phyloP scores from a whole-genome alignment of 805 yeast genomes.

The Zygoascus flipseniorum region DNA sequence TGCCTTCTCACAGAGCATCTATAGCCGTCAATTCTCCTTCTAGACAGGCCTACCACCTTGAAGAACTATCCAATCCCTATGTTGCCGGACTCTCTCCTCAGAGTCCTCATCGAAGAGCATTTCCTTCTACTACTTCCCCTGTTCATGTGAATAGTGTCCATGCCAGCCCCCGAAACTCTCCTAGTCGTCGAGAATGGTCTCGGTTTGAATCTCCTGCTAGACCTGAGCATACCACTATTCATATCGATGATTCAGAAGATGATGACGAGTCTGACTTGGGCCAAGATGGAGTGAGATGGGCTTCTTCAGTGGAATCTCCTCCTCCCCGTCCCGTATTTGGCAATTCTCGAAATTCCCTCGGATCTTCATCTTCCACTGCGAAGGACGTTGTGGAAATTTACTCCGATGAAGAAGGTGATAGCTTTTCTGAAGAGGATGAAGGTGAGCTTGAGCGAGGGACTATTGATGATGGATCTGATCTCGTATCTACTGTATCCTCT shows the following conservation, averaged over 20 bases:
- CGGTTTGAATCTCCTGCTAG: constrained; percentile 52
- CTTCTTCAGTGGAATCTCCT: constrained; percentile 8
- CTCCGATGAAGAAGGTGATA: constrained; percentile 10
- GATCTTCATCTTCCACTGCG: not conserved
- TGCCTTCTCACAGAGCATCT: constrained; percentile 8
- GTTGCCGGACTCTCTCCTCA: constrained; percentile 9
- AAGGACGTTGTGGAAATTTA: constrained; percentile 9
- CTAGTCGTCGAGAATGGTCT: constrained; percentile 15
- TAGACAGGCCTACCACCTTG: constrained; percentile 13
- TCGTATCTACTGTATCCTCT: constrained; percentile 7
- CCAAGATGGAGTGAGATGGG: not conserved
- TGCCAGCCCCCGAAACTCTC: constrained; percentile 18
- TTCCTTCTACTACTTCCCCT: constrained; percentile 5
- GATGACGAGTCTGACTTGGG: constrained; percentile 7
- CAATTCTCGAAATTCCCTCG: not conserved
- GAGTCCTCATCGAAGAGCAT: constrained; percentile 2
- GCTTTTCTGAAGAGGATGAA: constrained; percentile 10
- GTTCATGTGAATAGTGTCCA: constrained; percentile 8
- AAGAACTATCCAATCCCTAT: constrained; percentile 16
- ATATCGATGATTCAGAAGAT: constrained; percentile 11
- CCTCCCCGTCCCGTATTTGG: constrained; percentile 10
- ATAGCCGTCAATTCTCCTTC: constrained; percentile 14
- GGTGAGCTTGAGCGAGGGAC: constrained; percentile 9
- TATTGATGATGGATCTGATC: constrained; percentile 8
- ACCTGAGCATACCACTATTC: constrained; percentile 33